Evolutionary conservation across 2,329 filamentous ascomycete species (phyloP), one percentile per base, ranked within the genome.

Genomic region (Lecanicillium sp.): DNA sequence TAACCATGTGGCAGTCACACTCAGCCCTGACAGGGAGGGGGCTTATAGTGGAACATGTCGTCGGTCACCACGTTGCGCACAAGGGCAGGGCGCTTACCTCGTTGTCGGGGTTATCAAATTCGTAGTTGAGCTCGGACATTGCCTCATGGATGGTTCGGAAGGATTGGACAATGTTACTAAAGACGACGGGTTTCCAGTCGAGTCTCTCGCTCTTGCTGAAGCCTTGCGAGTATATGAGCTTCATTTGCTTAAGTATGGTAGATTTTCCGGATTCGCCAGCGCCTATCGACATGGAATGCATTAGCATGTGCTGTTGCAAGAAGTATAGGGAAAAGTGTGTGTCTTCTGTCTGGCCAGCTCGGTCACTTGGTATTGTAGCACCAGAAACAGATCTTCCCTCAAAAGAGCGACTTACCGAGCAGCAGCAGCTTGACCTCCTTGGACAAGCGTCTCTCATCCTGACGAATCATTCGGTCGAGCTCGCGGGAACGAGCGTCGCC

Each of bases 201-300:
- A 94, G 79, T 60, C 88, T 85, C 62, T 96, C 92, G 47, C 78
- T 80, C 53, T 85, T 84, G 55, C 80, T 86, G 67, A 96, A 96
- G 36, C 92, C 90, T 60, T 88, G 81, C 12, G 87, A 80, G 60
- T 96, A 92, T 52, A 98, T 95, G 62, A 98, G 80, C 61, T 90
- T 90, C 92, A 98, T 96, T 71, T 96, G 90, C 69, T 96, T 96
- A 48, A 96, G 77, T 43, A 96, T 89, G 2, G 90, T 96, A 8
- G 90, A 95, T 65, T 96, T 96, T 48, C 90, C 63, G 33, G 63
- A 64, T 85, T 96, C 90, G 57, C 90, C 90, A 53, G 90, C 90
- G 61, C 90, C 89, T 95, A 47, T 29, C 7, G 22, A 11, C 22
- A 25, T 11, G 11, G 22, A 25, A 25, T 6, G 6, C 6, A 25